Evolutionary conservation across 148 eudicot genomes (phyloP), one percentile per base, ranked within the genome.

Genomic region (Heliosperma pusillum): DNA sequence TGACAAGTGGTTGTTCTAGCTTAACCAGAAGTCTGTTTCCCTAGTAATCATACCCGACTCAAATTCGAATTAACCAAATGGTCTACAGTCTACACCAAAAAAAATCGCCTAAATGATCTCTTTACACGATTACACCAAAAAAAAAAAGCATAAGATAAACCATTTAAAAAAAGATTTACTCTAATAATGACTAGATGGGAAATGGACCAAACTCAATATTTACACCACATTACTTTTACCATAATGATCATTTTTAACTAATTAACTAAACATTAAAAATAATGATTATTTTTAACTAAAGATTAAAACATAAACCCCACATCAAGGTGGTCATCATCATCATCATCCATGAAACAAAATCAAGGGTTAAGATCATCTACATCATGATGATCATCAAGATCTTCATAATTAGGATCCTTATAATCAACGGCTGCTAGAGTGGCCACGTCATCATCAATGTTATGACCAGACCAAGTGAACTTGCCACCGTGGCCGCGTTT

Each of bases 401-500:
- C 91, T 63, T 81, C 88, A 59, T 78, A 88, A 80, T 87, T 91
- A 10, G 90, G 91, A 57, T 88, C 92, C 9, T 82, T 88, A 16
- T 71, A 77, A 80, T 90, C 96, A 56, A 89, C 52, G 70, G 78
- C 82, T 10, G 52, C 73, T n/a, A 73, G 27, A 11, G 74, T 77
- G 1, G 81, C 64, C 75, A 86, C 82, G 7, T 76, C 79, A 47
- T 29, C 67, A 36, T 81, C 81, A 74, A 78, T 78, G 25, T 77
- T 85, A 71, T 66, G 88, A 53, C 97, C 96, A 77, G 89, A 73
- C 97, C 96, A 93, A 1, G 97, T 93, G 74, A 82, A 92, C 86
- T 92, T 92, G 40, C 97, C 97, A 60, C 97, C 97, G 20, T 82
- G 87, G 3, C 97, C 97, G 21, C 93, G 93, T 62, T 90, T 93